Conservation (phyloP, 768 basidiomycete genomes). For the Pleurotus sapidus region DNA sequence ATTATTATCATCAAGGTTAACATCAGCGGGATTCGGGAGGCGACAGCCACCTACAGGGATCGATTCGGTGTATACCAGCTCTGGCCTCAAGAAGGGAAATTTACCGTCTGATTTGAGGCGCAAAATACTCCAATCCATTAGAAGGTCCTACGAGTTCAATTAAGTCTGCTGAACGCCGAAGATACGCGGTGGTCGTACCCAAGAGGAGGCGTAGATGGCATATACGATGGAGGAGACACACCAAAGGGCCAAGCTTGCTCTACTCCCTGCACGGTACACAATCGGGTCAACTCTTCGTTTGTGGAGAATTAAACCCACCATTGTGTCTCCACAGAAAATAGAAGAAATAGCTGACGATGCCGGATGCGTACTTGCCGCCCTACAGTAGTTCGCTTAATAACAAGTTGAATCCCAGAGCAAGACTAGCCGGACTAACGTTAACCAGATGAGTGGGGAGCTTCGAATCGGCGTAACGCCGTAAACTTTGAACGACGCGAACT, state of each 20-base stretch:
- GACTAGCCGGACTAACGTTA: slow-evolving; percentile 52
- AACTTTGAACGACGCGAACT: slow-evolving; percentile 79
- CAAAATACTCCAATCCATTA: slow-evolving; percentile 92
- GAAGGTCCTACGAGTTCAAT: slow-evolving; percentile 54
- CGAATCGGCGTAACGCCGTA: slow-evolving; percentile 86
- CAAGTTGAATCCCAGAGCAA: slow-evolving; percentile 1
- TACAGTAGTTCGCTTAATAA: slow-evolving; percentile 23
- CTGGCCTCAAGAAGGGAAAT: slow-evolving; percentile 65
- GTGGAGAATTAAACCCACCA: slow-evolving; percentile 30
- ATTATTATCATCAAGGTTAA: background rate
- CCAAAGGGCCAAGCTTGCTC: slow-evolving; percentile 63
- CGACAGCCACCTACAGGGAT: slow-evolving; percentile 44
- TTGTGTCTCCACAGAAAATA: slow-evolving; percentile 80
- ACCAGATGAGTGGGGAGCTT: slow-evolving; percentile 73
- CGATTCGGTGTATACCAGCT: slow-evolving; percentile 69
- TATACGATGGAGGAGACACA: slow-evolving; percentile 60
- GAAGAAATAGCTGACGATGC: slow-evolving; percentile 60
- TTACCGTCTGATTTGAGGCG: slow-evolving; percentile 39
- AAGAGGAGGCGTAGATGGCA: slow-evolving; percentile 69
- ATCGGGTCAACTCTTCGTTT: background rate
- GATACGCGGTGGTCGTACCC: slow-evolving; percentile 50
- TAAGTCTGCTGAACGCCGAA: background rate
- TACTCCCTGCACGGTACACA: slow-evolving; percentile 17
- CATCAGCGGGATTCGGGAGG: background rate
- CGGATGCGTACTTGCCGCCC: slow-evolving; percentile 82